Percentiles rank a stretch among this genome's conserved stretches.
phyloP scores from a whole-genome alignment of 2,329 filamentous ascomycete genomes.

The Colletotrichum karsti region DNA sequence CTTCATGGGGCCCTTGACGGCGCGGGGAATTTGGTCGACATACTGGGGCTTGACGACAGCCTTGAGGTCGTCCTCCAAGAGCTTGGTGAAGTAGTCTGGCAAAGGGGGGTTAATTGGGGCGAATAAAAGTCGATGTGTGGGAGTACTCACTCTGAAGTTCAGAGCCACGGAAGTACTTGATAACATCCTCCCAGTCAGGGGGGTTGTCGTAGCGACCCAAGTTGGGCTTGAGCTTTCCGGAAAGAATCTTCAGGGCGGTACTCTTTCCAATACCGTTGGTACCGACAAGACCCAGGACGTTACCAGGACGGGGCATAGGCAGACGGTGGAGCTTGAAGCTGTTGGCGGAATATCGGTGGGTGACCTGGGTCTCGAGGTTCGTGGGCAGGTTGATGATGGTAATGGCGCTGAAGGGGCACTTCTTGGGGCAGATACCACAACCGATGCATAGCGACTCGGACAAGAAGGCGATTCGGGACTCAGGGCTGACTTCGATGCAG shows the following conservation, averaged over 20 bases:
- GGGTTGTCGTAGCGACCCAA: slow-evolving; percentile 94
- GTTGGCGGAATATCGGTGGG: slow-evolving; percentile 98
- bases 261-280: slow-evolving; percentile 99
- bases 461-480: slow-evolving; percentile 97
- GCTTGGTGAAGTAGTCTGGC: slow-evolving; percentile 96
- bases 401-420: slow-evolving; percentile 98
- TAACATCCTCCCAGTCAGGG: slow-evolving; percentile 98
- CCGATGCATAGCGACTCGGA: slow-evolving; percentile 96
- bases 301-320: slow-evolving; percentile 93
- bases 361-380: slow-evolving; percentile 97
- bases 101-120: slow-evolving; percentile 12
- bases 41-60: slow-evolving; percentile 99
- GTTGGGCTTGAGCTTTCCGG: slow-evolving; percentile 98
- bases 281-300: slow-evolving; percentile 95
- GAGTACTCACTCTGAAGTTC: slow-evolving; percentile 86
- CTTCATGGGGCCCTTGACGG: slow-evolving; percentile 84
- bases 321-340: slow-evolving; percentile 99
- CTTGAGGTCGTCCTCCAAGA: slow-evolving; percentile 96
- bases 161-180: slow-evolving; percentile 97
- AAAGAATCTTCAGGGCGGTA: slow-evolving; percentile 98
- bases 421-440: slow-evolving; percentile 99
- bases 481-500: slow-evolving; percentile 90
- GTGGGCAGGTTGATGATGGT: slow-evolving; percentile 99
- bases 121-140: background rate
- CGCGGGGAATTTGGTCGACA: slow-evolving; percentile 96